Evolutionary conservation across 148 eudicot genomes (phyloP).

Genomic region (Spergularia bocconei): DNA sequence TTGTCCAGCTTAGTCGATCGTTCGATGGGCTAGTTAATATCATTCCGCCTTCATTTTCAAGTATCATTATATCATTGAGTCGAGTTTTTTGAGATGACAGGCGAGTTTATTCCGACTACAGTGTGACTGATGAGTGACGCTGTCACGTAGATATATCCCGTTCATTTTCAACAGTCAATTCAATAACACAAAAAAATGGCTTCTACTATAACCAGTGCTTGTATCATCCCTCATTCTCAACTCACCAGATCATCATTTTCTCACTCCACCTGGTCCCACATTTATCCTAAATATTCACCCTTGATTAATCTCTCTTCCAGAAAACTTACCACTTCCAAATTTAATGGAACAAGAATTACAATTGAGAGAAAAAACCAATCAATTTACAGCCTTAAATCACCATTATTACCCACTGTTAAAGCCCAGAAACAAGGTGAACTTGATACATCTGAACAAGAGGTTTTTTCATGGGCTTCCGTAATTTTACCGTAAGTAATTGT

Average conservation of each 20-base stretch:
- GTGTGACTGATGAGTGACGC: no score
- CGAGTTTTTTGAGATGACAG: no score
- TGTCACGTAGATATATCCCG: no score
- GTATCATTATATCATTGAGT: no score
- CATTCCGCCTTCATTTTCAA: no score
- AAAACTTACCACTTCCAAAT: not conserved
- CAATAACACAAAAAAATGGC: conserved; percentile 28
- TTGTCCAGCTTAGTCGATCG: no score
- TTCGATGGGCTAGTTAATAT: no score
- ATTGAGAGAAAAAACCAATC: not conserved
- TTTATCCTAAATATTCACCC: conserved; percentile 15
- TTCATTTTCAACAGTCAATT: not conserved
- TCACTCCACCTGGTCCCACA: conserved; percentile 21
- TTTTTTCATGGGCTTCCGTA: no score
- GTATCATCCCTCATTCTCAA: conserved; percentile 21
- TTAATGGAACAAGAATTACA: conserved; percentile 12
- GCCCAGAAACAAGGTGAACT: conserved; percentile 30
- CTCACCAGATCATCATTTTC: conserved; percentile 24
- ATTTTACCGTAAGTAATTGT: no score
- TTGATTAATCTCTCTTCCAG: conserved; percentile 18
- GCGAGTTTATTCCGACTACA: no score
- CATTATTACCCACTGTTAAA: conserved; percentile 21
- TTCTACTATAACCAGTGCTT: conserved; percentile 16
- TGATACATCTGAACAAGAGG: no score
- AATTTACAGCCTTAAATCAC: conserved; percentile 5